These are phyloP conservation scores for Panus rudis DNA, from an alignment of 768 basidiomycete species.

Conservation along the genomic window DNA sequence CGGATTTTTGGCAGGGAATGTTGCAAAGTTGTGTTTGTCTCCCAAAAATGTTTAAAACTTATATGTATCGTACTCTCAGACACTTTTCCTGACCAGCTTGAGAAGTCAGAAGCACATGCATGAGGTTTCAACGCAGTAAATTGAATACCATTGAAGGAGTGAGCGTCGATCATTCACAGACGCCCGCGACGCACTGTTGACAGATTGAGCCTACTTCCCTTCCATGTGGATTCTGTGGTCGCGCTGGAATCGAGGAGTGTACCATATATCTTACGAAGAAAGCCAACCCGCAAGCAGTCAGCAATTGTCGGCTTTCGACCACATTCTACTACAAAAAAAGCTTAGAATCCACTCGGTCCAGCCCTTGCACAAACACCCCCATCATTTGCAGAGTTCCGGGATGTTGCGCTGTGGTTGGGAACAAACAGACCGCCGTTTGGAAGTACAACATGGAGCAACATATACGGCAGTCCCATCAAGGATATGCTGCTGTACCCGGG, in stretches of 20 bases:
- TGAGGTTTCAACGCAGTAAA: no score
- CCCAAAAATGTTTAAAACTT: no score
- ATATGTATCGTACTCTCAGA: no score
- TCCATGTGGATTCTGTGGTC: conserved; percentile 24
- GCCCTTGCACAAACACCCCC: conserved; percentile 24
- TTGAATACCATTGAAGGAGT: no score
- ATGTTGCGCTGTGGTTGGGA: background rate
- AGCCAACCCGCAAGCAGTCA: conserved; percentile 11
- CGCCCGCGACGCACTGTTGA: no score
- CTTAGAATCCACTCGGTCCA: conserved; percentile 11
- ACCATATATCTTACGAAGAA: conserved; percentile 12
- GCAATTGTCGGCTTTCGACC: conserved; percentile 11
- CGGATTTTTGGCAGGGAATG: no score
- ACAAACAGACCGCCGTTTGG: conserved; percentile 17
- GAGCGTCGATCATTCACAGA: no score
- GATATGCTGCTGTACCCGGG: conserved; percentile 2
- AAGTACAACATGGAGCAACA: conserved; percentile 25
- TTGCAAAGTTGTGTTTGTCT: no score
- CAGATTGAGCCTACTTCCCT: no score
- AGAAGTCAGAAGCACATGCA: no score
- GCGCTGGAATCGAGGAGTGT: conserved; percentile 1
- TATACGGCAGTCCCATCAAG: conserved; percentile 17
- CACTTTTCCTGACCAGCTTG: no score
- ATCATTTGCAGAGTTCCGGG: conserved; percentile 18
- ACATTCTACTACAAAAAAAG: conserved; percentile 11